Evolutionary conservation across 2,329 filamentous ascomycete species (phyloP), one percentile per base, ranked within the genome.

Genomic region (Fusarium continuum): DNA sequence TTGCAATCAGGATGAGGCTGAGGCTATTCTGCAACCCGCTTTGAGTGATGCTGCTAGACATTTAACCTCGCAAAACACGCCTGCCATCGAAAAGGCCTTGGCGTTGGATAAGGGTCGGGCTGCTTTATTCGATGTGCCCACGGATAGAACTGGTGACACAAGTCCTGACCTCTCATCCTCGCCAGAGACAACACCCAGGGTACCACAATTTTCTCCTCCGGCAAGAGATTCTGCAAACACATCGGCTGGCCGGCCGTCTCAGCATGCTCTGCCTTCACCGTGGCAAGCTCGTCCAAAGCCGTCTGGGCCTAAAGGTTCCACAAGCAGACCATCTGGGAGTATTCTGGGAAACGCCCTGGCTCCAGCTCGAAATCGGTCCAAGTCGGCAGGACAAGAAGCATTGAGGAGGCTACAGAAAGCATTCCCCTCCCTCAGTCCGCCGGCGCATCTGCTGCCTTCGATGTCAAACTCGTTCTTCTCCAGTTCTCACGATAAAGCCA

Each of bases 21-120:
- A 86, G 64, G 85, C 84, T 8, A 80, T 88, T 39, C 79, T 89
- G 44, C 85, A 86, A 69, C 84, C 85, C 3, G 79, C 85, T 20
- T 81, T 89, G 61, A 88, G 85, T 70, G 79, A 80, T 7, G 78
- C 78, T 19, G 86, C 85, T 8, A 84, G 83, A 5, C 82, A 84
- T 40, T 75, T 88, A 32, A 83, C 84, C 11, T 82, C 83, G 4
- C 76, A 80, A 6, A 80, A 77, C 50, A 88, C 84, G 1, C 83
- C 85, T 6, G 84, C 84, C 5, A 78, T 80, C 23, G 86, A 88
- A 70, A 88, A 85, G 73, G 82, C 79, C 14, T 82, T 82, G 7
- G 85, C 82, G 1, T 77, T 88, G 77, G 80, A 84, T 23, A 75
- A 76, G 47, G 48, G 74, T 10, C 70, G 73, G 9, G 73, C 35